Evolutionary conservation across 2,329 filamentous ascomycete genomes (phyloP).

Genomic region (Verticillium isaacii): DNA sequence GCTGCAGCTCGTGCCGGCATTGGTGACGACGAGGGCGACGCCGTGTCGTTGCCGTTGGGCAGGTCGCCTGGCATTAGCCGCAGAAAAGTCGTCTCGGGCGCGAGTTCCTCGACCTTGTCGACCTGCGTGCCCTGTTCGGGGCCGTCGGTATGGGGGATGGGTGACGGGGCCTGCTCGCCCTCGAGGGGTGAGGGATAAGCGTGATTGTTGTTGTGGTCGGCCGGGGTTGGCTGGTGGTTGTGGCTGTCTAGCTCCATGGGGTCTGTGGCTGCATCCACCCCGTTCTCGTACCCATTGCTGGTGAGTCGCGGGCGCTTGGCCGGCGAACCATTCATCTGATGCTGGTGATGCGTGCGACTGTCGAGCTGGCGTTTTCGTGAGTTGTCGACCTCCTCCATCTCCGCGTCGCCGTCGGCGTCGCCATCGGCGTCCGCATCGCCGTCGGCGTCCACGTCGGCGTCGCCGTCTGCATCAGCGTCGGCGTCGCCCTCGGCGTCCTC

Average conservation of each 20-base stretch:
- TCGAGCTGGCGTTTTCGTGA: constrained; percentile 47
- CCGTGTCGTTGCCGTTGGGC: constrained; percentile 25
- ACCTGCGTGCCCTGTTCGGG: constrained; percentile 61
- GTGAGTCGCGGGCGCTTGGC: constrained; percentile 51
- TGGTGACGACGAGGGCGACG: constrained; percentile 29
- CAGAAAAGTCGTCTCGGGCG: constrained; percentile 55
- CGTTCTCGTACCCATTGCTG: constrained; percentile 58
- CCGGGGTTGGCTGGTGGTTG: constrained; percentile 22
- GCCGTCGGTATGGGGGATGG: constrained; percentile 52
- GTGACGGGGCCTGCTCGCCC: constrained; percentile 49
- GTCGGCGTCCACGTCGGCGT: constrained; percentile 29
- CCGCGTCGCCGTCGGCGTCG: not conserved
- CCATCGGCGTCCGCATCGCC: constrained; percentile 11
- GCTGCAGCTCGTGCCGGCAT: constrained; percentile 13
- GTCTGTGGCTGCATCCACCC: constrained; percentile 38
- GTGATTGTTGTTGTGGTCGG: constrained; percentile 45
- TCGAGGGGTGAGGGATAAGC: constrained; percentile 63
- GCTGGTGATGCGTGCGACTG: constrained; percentile 35
- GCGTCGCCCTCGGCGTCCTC: constrained; percentile 29
- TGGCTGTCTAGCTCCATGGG: constrained; percentile 57
- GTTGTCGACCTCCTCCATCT: constrained; percentile 34
- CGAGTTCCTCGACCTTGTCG: constrained; percentile 58
- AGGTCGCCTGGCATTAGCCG: constrained; percentile 43
- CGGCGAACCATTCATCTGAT: constrained; percentile 49
- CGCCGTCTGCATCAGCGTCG: constrained; percentile 29